Conservation (phyloP, 108 stramenopile genomes). For the Nitzschia inconspicua region DNA sequence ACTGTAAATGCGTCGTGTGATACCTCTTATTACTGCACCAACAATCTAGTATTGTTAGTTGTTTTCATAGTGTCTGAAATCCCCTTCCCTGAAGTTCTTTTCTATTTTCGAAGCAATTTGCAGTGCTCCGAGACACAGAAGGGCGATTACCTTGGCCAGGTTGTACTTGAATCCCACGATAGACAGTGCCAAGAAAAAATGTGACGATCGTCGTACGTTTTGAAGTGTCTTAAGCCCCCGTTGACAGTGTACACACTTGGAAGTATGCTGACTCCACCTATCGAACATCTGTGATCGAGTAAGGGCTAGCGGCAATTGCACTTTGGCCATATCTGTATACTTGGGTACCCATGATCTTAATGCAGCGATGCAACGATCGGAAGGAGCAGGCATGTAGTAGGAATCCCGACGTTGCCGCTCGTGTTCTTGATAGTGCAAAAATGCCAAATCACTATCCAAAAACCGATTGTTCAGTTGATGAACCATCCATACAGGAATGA, state of each 20-base stretch:
- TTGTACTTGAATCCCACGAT: constrained; percentile 4
- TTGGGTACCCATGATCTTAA: constrained; percentile 25
- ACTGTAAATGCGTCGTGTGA: too few relatives aligned
- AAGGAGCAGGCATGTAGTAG: constrained; percentile 30
- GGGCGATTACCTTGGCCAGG: not conserved
- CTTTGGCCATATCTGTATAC: constrained; percentile 10
- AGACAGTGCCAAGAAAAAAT: constrained; percentile 1
- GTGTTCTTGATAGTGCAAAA: constrained; percentile 38
- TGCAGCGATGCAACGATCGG: constrained; percentile 25
- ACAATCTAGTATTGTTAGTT: too few relatives aligned
- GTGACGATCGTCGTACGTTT: not conserved
- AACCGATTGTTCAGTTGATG: constrained; percentile 34
- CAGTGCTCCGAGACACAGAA: not conserved
- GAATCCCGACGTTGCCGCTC: constrained; percentile 12
- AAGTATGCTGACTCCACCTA: constrained; percentile 24
- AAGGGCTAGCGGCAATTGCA: constrained; percentile 7
- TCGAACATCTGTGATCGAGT: constrained; percentile 15
- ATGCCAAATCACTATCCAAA: constrained; percentile 33
- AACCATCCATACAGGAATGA: constrained; percentile 18
- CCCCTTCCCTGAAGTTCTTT: constrained; percentile 7
- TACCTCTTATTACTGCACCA: too few relatives aligned
- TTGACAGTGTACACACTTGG: constrained; percentile 30
- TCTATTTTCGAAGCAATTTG: constrained; percentile 2
- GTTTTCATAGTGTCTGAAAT: constrained; percentile 34
- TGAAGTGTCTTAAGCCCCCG: constrained; percentile 3